Evolutionary conservation across 2,329 filamentous ascomycete species (phyloP), one percentile per base, ranked within the genome.

Genomic region (Tympanopsis confertula): DNA sequence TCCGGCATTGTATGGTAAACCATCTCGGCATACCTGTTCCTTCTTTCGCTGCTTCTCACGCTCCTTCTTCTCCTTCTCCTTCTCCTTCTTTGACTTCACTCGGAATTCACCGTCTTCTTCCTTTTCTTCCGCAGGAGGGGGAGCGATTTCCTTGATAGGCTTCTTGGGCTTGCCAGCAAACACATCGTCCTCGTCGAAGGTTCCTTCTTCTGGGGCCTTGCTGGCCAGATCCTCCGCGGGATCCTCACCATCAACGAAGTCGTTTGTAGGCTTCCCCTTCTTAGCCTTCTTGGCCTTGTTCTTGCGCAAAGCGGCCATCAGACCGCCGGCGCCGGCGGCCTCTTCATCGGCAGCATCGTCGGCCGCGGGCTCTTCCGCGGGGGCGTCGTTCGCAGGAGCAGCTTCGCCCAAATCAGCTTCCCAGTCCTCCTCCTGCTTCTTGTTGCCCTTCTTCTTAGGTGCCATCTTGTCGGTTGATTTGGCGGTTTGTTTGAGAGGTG

Each of bases 31-130:
- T 17, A 33, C 30, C 30, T 33, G 30, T 33, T 98, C 91, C 77
- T 88, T 98, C 68, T 98, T 98, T 48, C 88, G 74, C 65, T 91
- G 85, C 77, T 98, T 98, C 68, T 98, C 91, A 43, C 86, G 79
- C 67, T 98, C 91, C 66, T 95, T 98, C 73, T 89, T 96, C 53
- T 89, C 71, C 63, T 86, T 94, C 60, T 98, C 91, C 68, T 98
- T 98, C 66, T 98, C 88, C 41, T 93, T 91, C 74, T 96, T 98
- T 28, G 86, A 94, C 65, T 96, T 78, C 36, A 96, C 71, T 39
- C 78, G 74, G 33, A 81, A 81, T 41, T 67, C 66, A 3, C 68
- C 69, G 5, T 59, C 74, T 10, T 63, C 68, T 14, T 68, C 69
- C 15, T 68, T 69, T 2, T 66, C 69, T 4, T 66, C 70, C 18